Percentiles rank a stretch among this genome's conserved stretches.
These are phyloP conservation scores for Gastrolobium bilobum DNA, from an alignment of 306 rosid genomes.

Conservation along the genomic window DNA sequence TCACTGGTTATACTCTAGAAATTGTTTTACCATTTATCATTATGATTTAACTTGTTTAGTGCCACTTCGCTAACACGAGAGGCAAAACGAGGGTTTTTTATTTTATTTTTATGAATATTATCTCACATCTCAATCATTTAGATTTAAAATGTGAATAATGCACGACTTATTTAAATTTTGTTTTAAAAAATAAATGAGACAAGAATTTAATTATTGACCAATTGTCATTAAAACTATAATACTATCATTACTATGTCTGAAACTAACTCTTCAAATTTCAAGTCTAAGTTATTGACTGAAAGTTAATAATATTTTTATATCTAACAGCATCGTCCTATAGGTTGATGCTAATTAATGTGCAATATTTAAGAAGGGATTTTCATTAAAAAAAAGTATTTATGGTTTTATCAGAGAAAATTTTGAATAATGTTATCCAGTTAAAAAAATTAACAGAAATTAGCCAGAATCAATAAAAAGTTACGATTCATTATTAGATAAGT, in stretches of 20 bases:
- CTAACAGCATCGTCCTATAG: too few relatives aligned
- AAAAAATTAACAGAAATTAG: too few relatives aligned
- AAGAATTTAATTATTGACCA: neutral
- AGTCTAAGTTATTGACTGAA: too few relatives aligned
- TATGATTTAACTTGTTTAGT: conserved; percentile 2
- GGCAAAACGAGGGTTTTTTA: neutral
- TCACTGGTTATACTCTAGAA: conserved; percentile 38
- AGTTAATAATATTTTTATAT: too few relatives aligned
- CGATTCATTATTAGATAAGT: too few relatives aligned
- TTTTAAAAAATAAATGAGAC: neutral
- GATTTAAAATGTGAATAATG: neutral
- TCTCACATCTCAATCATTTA: neutral
- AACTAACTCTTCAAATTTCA: neutral
- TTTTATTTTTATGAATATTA: neutral
- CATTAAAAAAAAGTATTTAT: too few relatives aligned
- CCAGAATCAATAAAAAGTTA: too few relatives aligned
- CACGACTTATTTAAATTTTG: neutral
- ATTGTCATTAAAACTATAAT: neutral
- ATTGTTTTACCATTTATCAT: neutral
- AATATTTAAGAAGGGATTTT: too few relatives aligned
- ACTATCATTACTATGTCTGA: neutral
- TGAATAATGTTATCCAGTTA: too few relatives aligned
- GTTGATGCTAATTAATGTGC: too few relatives aligned
- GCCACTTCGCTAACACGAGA: conserved; percentile 1
- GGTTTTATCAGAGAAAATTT: too few relatives aligned